Evolutionary conservation across 2,329 filamentous ascomycete genomes (phyloP), one percentile per base, ranked within the genome.

Genomic region (Aspergillus alliaceus): DNA sequence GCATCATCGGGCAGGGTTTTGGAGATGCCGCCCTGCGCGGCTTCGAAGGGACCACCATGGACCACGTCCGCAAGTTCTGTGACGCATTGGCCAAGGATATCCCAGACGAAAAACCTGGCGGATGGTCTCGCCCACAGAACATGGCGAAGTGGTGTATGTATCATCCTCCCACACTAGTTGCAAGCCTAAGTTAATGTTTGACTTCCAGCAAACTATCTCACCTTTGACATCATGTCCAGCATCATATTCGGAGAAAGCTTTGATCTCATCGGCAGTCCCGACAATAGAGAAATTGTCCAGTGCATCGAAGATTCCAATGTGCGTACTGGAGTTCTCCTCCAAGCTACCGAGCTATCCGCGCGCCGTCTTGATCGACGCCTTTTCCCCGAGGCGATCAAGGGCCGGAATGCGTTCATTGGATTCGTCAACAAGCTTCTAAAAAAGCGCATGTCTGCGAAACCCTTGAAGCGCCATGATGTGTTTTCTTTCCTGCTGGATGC

Each of bases 171-270:
- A 11, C 22, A 25, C 8, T 18, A 15, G 14, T 6, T 2, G 14
- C 22, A 25, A 24, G 32, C 31, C 0, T 11, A 51, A 8, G 7
- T 18, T 25, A 18, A 34, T 12, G 8, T n/a, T 24, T n/a, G n/a
- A n/a, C 3, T 9, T 11, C 22, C 44, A 62, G 60, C 53, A n/a
- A 77, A 57, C 65, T 82, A 35, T 74, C 78, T 11, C 79, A 52
- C 57, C n/a, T 61, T 82, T 58, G 81, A 83, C 56, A 76, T 83
- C 55, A 82, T 84, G 76, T 79, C 78, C 12, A 79, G 54, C 47
- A 51, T 69, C 20, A 53, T 68, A 22, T 66, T 65, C 42, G 60
- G 62, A 0, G 55, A 51, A 34, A 51, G 47, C 11, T 64, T 49
- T 37, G 53, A 58, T 24, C 50, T 56, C 4, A 22, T 64, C 2